Conservation (phyloP, 2,329 filamentous ascomycete species). For the Exophiala aquamarina region DNA sequence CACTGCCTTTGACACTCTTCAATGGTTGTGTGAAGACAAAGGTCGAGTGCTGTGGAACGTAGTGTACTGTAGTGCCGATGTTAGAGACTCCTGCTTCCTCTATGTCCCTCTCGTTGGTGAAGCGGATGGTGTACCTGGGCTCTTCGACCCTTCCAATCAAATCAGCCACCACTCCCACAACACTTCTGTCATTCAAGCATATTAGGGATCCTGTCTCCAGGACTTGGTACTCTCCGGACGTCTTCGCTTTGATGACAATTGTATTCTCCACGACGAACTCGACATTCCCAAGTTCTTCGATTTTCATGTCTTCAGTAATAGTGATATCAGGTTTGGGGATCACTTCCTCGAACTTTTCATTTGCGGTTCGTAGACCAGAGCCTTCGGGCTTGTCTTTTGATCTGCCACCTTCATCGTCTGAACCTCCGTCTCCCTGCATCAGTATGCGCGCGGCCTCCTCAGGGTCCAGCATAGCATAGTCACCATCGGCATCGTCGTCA, state of each 20-base stretch:
- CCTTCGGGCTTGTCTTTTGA: slow-evolving; percentile 37
- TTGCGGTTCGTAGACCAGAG: slow-evolving; percentile 70
- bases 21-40: slow-evolving; percentile 86
- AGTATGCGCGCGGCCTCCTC: slow-evolving; percentile 82
- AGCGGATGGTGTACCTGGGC: slow-evolving; percentile 81
- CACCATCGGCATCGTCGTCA: slow-evolving; percentile 44
- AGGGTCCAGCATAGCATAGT: slow-evolving; percentile 72
- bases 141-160: slow-evolving; percentile 82
- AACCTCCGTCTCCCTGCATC: slow-evolving; percentile 78
- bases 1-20: slow-evolving; percentile 78
- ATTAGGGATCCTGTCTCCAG: slow-evolving; percentile 82
- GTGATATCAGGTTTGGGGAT: slow-evolving; percentile 73
- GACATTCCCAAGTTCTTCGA: slow-evolving; percentile 72
- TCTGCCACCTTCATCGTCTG: slow-evolving; percentile 71
- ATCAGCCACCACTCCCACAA: slow-evolving; percentile 82
- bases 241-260: slow-evolving; percentile 74
- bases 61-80: slow-evolving; percentile 73
- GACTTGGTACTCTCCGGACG: slow-evolving; percentile 78
- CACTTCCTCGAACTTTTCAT: slow-evolving; percentile 67
- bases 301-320: slow-evolving; percentile 74
- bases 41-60: slow-evolving; percentile 73
- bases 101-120: slow-evolving; percentile 68
- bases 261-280: slow-evolving; percentile 77
- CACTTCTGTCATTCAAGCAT: slow-evolving; percentile 70
- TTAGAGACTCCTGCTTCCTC: slow-evolving; percentile 54